Base-by-base conservation (phyloP, 2,329 filamentous ascomycete species). In the Cyphellophora europaea region DNA sequence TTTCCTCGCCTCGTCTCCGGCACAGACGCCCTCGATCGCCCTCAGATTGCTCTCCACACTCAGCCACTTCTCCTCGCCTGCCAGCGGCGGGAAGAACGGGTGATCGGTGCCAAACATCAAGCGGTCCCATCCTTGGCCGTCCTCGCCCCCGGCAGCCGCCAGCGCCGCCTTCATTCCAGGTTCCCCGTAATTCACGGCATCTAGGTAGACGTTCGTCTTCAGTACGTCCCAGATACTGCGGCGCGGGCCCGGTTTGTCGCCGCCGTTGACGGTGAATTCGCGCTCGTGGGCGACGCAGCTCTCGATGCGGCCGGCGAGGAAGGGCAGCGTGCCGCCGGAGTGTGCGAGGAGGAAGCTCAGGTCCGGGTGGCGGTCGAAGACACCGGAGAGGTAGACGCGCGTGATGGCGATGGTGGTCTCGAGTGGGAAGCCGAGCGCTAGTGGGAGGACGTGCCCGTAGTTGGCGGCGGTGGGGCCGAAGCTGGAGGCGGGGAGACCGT, bases 371-470 rank as follows among this genome's bases (percentile, higher is more conserved):
- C 73, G 68, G 55, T 93, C 86, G 57, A 91, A 94, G 0, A 93
- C 82, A 0, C 85, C 83, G 0, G 80, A 74, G n/a, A 95, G 65
- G 35, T 86, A 78, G 85, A 95, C 93, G 30, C 88, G 70, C 3
- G 83, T 77, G 2, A 94, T 79, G 0, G 87, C 85, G 48, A 95
- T 89, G 2, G 88, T 94, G 1, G 88, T 95, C 61, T 95, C 88
- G 47, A 95, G 74, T 0, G 88, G 87, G 54, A 94, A 94, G 0
- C 88, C 88, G 3, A 95, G 64, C 0, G 86, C 84, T 0, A 95
- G 65, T 0, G 87, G 83, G 2, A 95, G 67, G 1, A 94, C 86
- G 55, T 94, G 88, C 0, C 88, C 88, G 53, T 93, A 94, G 19
- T 72, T 69, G 41, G 80, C 78, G 14, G 63, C 66, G 0, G 73